Base-by-base conservation (phyloP, 1,284 basidiomycete genomes). In the Ustilago nuda region DNA sequence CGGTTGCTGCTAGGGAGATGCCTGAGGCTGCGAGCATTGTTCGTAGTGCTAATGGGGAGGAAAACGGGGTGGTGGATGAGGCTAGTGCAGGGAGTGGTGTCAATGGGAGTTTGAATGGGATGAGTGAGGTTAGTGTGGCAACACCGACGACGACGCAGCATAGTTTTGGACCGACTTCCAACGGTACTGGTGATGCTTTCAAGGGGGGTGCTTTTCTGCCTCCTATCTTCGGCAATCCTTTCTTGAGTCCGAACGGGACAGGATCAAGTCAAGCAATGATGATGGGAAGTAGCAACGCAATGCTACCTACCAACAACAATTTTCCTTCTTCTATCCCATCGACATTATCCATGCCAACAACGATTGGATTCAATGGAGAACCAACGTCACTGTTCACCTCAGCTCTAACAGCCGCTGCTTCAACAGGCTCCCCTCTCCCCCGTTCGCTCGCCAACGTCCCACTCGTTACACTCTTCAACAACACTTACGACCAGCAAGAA, bases 401-500 rank as follows among this genome's bases (percentile, higher is more conserved):
- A 33, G 39, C 39, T 7, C n/a, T 32, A 56, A 27, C 70, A 52
- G 27, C 57, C 45, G 5, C 19, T 27, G 55, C 55, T 0, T 48
- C 56, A 7, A 32, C 60, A 1, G 58, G 50, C 5, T 61, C 61
- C 6, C 55, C 68, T 1, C 35, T 58, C 7, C 11, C 66, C 35
- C 46, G 50, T 2, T 59, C 48, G 3, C 56, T 71, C 3, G 58
- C 68, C 4, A 61, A 32, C n/a, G 62, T 65, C 4, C 71, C 71
- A 15, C 51, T 73, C n/a, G 70, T 72, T 2, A 68, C 71, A 23
- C 59, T 68, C 6, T 73, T 73, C 59, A 73, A 73, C 59, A 73
- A 68, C 35, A 68, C 66, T 8, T 73, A 73, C 36, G 71, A 68
- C 43, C 61, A 56, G 15, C 57, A 65, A 13, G 55, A 61, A 8